Percentiles rank a stretch among this genome's conserved stretches.
phyloP scores from a whole-genome alignment of 2,329 filamentous ascomycete genomes.

The Neonectria ditissima region DNA sequence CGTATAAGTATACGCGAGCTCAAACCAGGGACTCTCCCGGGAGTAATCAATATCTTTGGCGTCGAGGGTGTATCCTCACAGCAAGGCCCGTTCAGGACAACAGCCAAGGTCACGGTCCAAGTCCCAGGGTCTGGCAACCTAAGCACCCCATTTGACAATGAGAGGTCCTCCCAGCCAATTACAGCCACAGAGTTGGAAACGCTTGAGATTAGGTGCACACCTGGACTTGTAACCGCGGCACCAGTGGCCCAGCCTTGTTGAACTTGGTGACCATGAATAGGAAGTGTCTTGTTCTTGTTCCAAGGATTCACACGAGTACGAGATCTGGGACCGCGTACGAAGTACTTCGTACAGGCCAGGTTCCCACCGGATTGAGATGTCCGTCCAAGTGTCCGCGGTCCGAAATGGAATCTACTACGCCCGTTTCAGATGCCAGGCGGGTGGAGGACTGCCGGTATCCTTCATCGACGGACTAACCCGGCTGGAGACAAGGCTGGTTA shows the following conservation, averaged over 20 bases:
- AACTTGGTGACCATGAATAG: not conserved
- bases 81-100: slow-evolving; percentile 1
- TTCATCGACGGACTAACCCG: not conserved
- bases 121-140: not conserved
- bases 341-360: not conserved
- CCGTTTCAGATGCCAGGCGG: not conserved
- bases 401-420: not conserved
- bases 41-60: not conserved
- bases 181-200: slow-evolving; percentile 29
- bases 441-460: not conserved
- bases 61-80: not conserved
- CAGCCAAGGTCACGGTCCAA: slow-evolving; percentile 7
- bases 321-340: not conserved
- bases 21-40: not conserved
- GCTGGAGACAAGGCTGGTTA: not conserved
- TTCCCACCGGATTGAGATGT: not conserved
- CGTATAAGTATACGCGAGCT: not conserved
- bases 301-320: not conserved
- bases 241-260: not conserved
- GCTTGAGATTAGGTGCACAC: slow-evolving; percentile 20
- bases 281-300: not conserved
- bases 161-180: slow-evolving; percentile 12
- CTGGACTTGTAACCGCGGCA: not conserved
- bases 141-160: slow-evolving; percentile 13
- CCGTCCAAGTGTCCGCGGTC: not conserved